phyloP scores from a whole-genome alignment of 257 asterid species.

The Nicotiana knightiana region DNA sequence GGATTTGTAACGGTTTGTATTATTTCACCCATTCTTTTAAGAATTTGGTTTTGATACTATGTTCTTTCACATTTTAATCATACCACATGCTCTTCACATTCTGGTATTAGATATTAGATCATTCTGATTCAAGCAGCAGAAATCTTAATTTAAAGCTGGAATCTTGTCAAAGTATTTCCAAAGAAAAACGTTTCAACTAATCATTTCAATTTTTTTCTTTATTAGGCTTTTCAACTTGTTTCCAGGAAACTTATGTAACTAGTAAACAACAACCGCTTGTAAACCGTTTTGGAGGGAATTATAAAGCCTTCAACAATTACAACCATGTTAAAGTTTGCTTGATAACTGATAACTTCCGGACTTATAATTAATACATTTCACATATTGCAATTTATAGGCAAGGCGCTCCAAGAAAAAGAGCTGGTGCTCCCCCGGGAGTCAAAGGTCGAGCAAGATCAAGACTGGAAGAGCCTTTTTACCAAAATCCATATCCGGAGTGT shows the following conservation, averaged over 20 bases:
- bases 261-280: background rate
- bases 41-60: background rate
- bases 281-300: background rate
- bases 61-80: background rate
- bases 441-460: constrained; percentile 71
- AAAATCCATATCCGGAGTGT: constrained; percentile 89
- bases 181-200: background rate
- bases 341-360: background rate
- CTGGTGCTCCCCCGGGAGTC: constrained; percentile 69
- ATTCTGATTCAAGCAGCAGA: background rate
- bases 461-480: constrained; percentile 85
- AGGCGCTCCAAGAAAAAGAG: constrained; percentile 76
- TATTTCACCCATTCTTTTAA: background rate
- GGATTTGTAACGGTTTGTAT: background rate
- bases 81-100: background rate
- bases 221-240: background rate
- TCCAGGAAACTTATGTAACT: background rate
- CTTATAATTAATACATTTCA: background rate
- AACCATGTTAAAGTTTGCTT: background rate
- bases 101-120: background rate
- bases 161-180: background rate
- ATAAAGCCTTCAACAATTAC: background rate
- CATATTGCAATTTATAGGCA: constrained; percentile 37
- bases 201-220: background rate
- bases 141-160: background rate